phyloP scores from a whole-genome alignment of 768 basidiomycete genomes.

The Dentipellis fragilis region DNA sequence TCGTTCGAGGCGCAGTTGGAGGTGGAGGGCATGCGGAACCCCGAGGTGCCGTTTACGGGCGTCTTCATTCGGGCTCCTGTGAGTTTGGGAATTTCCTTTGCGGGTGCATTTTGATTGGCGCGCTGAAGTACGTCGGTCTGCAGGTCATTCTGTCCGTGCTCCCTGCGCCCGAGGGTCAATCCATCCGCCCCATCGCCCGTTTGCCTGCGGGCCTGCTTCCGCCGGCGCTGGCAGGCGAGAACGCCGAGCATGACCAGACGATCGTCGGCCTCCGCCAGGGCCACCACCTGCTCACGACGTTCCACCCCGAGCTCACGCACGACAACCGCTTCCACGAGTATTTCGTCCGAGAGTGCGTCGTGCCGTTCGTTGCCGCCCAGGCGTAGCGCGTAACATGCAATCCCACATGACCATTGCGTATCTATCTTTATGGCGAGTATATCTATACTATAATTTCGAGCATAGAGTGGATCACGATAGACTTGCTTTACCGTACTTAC shows the following conservation, averaged over 20 bases:
- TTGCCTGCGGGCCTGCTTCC: constrained; percentile 46
- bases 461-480: no score
- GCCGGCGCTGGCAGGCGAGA: constrained; percentile 23
- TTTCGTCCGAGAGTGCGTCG: constrained; percentile 70
- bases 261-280: constrained; percentile 86
- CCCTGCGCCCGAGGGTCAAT: constrained; percentile 35
- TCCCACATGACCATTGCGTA: background rate
- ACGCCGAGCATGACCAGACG: constrained; percentile 40
- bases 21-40: constrained; percentile 51
- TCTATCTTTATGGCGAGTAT: background rate
- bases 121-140: background rate
- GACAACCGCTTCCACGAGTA: constrained; percentile 89
- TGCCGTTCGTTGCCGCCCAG: constrained; percentile 17
- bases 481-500: no score
- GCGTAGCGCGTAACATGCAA: background rate
- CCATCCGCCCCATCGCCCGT: constrained; percentile 63
- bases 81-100: constrained; percentile 15
- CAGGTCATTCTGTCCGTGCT: constrained; percentile 57
- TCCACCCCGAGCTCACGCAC: constrained; percentile 87
- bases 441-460: background rate
- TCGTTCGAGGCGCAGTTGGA: constrained; percentile 78
- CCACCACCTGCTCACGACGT: constrained; percentile 74
- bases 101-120: background rate
- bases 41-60: constrained; percentile 58
- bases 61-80: constrained; percentile 95